Evolutionary conservation across 2,329 filamentous ascomycete genomes (phyloP), one percentile per base, ranked within the genome.

Genomic region (Exserohilum rostratum): DNA sequence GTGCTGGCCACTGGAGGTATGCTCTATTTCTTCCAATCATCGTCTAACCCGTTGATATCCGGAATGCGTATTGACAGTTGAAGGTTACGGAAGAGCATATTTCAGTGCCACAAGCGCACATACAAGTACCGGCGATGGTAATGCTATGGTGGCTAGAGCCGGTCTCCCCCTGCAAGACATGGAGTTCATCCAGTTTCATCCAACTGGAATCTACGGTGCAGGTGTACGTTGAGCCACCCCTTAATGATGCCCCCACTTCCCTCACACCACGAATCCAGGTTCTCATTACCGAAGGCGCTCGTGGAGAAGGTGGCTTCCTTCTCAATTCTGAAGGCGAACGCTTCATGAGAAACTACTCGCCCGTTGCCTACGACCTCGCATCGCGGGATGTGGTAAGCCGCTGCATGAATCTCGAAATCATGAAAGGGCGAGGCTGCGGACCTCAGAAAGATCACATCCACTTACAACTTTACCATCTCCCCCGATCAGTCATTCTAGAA

Each of bases 271-370:
- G 22, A 25, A 25, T 25, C 3, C 30, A 72, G 69, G 69, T 72
- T 33, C 67, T 82, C 18, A 82, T 82, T 37, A 82, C 79, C 3
- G 80, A 82, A 67, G 79, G 80, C 5, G 78, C 79, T 13, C 73
- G 79, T 42, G 80, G 80, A 27, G 80, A 82, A 69, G 80, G 79
- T 31, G 79, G 79, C 17, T 82, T 80, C 52, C 73, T 82, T 1
- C 72, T 82, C n/a, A 82, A 82, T 60, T 65, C 65, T 10, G 68
- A 79, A 62, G 79, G 80, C 43, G 79, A 82, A 56, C 72, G 78
- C 18, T 82, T 82, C 54, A 82, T 82, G 80, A 77, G 82, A 55
- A 72, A 79, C n/a, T 82, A 82, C 50, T 79, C 80, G 2, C 80
- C 80, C 4, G 80, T 78, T 13, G 79, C 80, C 0, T 81, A 81